Percentiles rank a stretch among this genome's conserved stretches.
Evolutionary conservation across 139 green algal genomes (phyloP).

Genomic region (Coccomyxa sp.): DNA sequence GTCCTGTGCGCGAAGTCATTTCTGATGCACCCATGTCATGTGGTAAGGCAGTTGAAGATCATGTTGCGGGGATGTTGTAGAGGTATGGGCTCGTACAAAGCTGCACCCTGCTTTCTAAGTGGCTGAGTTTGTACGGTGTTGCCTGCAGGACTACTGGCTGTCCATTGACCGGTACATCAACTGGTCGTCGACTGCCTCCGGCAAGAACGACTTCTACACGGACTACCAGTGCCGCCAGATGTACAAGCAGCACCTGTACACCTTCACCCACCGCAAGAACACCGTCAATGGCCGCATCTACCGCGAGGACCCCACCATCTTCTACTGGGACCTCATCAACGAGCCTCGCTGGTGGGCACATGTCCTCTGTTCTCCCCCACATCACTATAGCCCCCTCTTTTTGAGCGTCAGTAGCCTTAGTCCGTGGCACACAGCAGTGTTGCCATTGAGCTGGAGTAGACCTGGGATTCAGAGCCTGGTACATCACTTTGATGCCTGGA

Average conservation of each 20-base stretch:
- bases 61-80: no score
- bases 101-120: no score
- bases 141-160: conserved; percentile 4
- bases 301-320: conserved; percentile 41
- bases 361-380: no score
- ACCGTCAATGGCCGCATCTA: conserved; percentile 41
- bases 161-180: conserved; percentile 3
- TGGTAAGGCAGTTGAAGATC: no score
- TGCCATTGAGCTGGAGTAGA: no score
- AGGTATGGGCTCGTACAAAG: no score
- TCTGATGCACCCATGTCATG: no score
- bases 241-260: conserved; percentile 32
- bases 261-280: conserved; percentile 30
- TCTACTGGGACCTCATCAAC: conserved; percentile 55
- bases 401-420: not conserved
- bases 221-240: conserved; percentile 15
- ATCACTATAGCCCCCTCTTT: no score
- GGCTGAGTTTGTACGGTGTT: not conserved
- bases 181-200: not conserved
- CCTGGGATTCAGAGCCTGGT: no score
- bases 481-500: not conserved
- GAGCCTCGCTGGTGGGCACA: conserved; percentile 28
- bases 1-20: no score
- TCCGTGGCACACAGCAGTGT: not conserved
- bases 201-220: conserved; percentile 40